Evolutionary conservation across 1,139 yeast genomes (phyloP).

Genomic region (Lodderomyces theae): DNA sequence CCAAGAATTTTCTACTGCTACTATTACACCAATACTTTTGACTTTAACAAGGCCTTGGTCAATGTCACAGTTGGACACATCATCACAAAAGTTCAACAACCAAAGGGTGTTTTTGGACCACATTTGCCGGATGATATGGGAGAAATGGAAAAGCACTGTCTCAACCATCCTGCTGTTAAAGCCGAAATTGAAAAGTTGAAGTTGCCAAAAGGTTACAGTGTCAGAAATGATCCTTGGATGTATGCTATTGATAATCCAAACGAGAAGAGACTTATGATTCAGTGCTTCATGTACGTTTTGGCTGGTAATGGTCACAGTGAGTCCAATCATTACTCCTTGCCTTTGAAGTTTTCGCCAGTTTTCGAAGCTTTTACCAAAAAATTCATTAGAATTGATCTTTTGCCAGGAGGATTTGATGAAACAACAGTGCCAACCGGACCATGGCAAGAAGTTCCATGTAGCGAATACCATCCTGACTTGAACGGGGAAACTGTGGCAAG

Average conservation of each 20-base stretch:
- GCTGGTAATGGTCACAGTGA: constrained; percentile 68
- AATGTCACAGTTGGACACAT: constrained; percentile 65
- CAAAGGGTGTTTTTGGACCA: constrained; percentile 72
- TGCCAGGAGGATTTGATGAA: constrained; percentile 72
- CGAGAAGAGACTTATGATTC: constrained; percentile 62
- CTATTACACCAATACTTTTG: constrained; percentile 58
- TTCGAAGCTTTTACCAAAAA: constrained; percentile 65
- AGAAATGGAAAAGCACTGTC: constrained; percentile 51
- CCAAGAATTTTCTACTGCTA: constrained; percentile 67
- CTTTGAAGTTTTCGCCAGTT: constrained; percentile 79
- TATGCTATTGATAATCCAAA: constrained; percentile 73
- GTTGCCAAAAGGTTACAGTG: constrained; percentile 53
- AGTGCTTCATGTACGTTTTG: constrained; percentile 76
- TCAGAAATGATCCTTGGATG: constrained; percentile 84
- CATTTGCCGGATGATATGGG: constrained; percentile 66
- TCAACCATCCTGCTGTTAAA: constrained; percentile 54
- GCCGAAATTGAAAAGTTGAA: constrained; percentile 66
- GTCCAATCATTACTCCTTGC: constrained; percentile 82
- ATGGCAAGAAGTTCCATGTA: constrained; percentile 59
- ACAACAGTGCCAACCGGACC: constrained; percentile 57
- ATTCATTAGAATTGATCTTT: constrained; percentile 73
- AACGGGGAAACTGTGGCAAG: constrained; percentile 53
- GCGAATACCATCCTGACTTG: constrained; percentile 74
- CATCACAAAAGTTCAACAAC: constrained; percentile 54
- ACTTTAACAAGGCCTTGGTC: constrained; percentile 70